Base-by-base conservation (phyloP, 768 basidiomycete genomes). In the Tricholoma hemisulphureum region DNA sequence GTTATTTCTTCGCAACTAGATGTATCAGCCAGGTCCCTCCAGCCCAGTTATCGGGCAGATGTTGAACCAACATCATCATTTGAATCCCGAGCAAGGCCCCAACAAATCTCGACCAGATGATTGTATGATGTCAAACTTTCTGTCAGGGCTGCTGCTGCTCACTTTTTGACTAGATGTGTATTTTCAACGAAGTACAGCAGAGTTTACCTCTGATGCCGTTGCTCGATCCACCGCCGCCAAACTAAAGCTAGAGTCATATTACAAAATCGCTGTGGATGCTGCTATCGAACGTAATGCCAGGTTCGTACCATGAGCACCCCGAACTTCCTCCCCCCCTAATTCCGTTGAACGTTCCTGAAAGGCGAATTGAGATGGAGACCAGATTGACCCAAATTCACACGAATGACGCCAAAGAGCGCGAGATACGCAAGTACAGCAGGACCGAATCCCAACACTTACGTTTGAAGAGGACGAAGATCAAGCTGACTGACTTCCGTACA, bases 211-310 rank as follows among this genome's bases (percentile, higher is more conserved):
- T 61, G 88, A 91, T 68, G 89, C 93, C 18, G 82, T 93, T 53
- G 93, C 94, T 57, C 90, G 91, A 51, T 88, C 93, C 7, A 96
- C 93, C 49, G 91, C 91, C 23, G 94, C 95, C 18, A 97, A 97
- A 71, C 85, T 98, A 72, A 97, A 97, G 74, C 87, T 99, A 56
- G 95, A 96, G 74, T 91, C 95, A 46, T 98, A 88, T 78, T 99
- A 99, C 81, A 98, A 98, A 74, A 90, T 98, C 57, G 94, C 95
- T 4, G 96, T 99, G 31, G 95, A 98, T 71, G 84, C 93, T 61
- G 96, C 96, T 49, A 96, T 99, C 61, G 95, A 95, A 71, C 81
- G 96, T 58, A 98, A 98, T 73, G 88, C 89, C 51, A 85, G 96
- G 95, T 96, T 66, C 53, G 67, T 57, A 29, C n/a, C 32, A 37